phyloP scores from a whole-genome alignment of 371 early-diverging fungal genomes.

The Saksenaea oblongispora region DNA sequence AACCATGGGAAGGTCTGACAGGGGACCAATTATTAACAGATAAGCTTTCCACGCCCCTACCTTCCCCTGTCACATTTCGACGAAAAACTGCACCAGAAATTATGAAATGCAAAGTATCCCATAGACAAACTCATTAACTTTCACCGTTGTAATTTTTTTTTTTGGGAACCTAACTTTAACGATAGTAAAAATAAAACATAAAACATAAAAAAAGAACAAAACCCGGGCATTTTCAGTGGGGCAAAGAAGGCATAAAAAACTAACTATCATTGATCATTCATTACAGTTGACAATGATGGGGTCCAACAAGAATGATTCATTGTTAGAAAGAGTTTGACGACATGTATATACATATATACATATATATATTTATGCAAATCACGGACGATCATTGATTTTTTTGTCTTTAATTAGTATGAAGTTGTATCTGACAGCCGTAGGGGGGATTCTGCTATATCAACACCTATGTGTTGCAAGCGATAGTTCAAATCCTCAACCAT shows the following conservation, averaged over 20 bases:
- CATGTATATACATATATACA: not conserved
- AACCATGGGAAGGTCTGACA: not conserved
- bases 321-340: too few relatives aligned
- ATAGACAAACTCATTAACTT: not conserved
- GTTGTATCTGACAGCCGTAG: not conserved
- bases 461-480: not conserved
- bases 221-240: too few relatives aligned
- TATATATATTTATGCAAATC: not conserved
- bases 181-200: too few relatives aligned
- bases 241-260: too few relatives aligned
- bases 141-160: not conserved
- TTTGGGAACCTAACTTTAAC: not conserved
- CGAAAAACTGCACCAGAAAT: constrained; percentile 19
- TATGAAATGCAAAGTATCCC: not conserved
- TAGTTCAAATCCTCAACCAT: not conserved
- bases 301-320: too few relatives aligned
- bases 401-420: not conserved
- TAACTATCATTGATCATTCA: too few relatives aligned
- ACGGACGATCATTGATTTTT: not conserved
- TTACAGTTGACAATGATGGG: too few relatives aligned
- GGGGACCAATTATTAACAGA: not conserved
- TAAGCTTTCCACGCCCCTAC: not conserved
- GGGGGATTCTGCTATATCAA: not conserved
- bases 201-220: too few relatives aligned
- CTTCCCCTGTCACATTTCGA: constrained; percentile 7